Evolutionary conservation across 345 rosid genomes (phyloP).

Genomic region (Pistacia vera): DNA sequence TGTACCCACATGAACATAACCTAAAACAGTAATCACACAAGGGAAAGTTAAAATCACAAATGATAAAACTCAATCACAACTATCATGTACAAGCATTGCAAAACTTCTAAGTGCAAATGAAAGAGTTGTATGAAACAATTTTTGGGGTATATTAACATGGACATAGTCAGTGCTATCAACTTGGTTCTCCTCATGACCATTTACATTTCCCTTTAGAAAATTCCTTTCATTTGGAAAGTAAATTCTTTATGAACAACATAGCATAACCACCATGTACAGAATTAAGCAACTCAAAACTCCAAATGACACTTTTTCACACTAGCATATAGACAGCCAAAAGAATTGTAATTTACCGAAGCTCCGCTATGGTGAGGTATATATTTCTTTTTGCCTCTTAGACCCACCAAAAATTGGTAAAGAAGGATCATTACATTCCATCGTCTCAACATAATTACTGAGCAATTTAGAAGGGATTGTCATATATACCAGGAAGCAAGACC

Average conservation of each 20-base stretch:
- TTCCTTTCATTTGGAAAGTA: neutral
- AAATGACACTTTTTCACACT: neutral
- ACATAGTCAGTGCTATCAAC: neutral
- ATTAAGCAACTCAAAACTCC: neutral
- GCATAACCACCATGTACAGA: no score
- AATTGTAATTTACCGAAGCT: neutral
- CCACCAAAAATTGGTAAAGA: neutral
- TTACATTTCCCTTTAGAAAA: neutral
- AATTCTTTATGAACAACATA: no score
- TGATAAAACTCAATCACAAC: neutral
- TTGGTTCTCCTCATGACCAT: neutral
- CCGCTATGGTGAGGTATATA: neutral
- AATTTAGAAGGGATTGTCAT: neutral
- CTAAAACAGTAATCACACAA: slow-evolving; percentile 32
- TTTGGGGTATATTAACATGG: neutral
- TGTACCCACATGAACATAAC: slow-evolving; percentile 83
- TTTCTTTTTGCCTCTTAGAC: neutral
- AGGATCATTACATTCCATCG: neutral
- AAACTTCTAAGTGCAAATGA: neutral
- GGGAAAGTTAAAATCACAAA: neutral
- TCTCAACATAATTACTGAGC: neutral
- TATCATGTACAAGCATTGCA: neutral
- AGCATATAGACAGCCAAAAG: neutral
- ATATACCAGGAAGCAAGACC: slow-evolving; percentile 14
- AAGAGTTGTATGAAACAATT: neutral